Base-by-base conservation (phyloP, 768 basidiomycete species). In the Leccinum truebloodii region DNA sequence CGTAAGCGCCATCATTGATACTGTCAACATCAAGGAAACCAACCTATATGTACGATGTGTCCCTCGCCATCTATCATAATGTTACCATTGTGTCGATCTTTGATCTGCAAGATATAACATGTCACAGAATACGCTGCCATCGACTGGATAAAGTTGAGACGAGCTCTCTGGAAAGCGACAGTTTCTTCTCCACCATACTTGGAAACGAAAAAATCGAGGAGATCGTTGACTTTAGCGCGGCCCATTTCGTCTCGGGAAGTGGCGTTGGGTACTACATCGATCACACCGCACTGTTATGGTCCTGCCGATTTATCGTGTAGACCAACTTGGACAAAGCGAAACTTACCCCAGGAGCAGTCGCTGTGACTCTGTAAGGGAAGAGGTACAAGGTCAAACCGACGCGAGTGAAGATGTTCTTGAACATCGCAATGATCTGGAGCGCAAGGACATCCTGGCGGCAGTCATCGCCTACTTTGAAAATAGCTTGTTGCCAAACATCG, bases 201-300 rank as follows among this genome's bases (percentile, higher is more conserved):
- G 35, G 92, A 86, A 26, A 93, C 81, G 75, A 98, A 99, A 79
- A 98, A 99, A 65, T 90, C 90, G 35, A 92, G 83, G 20, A 99
- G 81, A 71, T 99, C 95, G 66, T 98, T 98, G 71, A 98, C 92
- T 77, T 98, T 98, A 34, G 94, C 93, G 35, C 97, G 86, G 34
- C 97, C 97, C 97, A 99, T 98, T 78, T 99, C 97, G 72, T 99
- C 97, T 57, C 97, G 86, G 0, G 97, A 98, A 0, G 97, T 99
- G 0, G 97, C 87, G 71, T 98, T 94, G 1, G 97, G 96, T 4
- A 99, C 94, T 44, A 98, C 97, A 65, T 99, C 97, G 62, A 99
- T 98, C 55, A 99, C 94, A 52, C 97, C 97, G 63, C 94, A 96
- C 96, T 98, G 61, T 44, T 64, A 62, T 32, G n/a, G 1, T 10